Evolutionary conservation across 2,329 filamentous ascomycete species (phyloP), one percentile per base, ranked within the genome.

Genomic region (Monilinia aucupariae): DNA sequence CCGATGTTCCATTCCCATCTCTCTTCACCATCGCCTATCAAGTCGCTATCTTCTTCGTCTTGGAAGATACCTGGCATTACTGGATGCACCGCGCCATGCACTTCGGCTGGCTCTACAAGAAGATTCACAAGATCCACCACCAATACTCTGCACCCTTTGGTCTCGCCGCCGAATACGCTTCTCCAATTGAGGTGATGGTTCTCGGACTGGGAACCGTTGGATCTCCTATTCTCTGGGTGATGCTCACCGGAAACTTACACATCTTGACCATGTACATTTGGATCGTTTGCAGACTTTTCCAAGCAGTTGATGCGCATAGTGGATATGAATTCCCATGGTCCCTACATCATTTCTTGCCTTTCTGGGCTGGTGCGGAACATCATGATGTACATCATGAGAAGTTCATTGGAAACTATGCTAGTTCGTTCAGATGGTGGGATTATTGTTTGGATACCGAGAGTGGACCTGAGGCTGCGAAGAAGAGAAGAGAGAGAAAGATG

Each of bases 371-470:
- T 66, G 94, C 94, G 62, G 87, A 96, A 71, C 93, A 97, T 79
- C 94, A 99, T 80, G 94, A 99, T 74, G 81, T 92, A 51, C 94
- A 99, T 79, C 94, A 99, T 79, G 94, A 99, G 81, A 91, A 92
- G 75, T 99, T 99, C 79, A 92, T 99, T 68, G 94, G 94, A 71
- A 99, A 99, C 82, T 99, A 97, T 76, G 82, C 93, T 59, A 96
- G 92, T 75, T 96, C 91, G 81, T 99, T 99, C 86, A 85, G 93
- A 77, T 99, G 94, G 94, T 99, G 94, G 94, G 94, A 99, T 80
- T 96, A 89, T 76, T 76, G 87, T 71, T 83, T 97, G 69, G 92
- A 97, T 78, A 99, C 94, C 66, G 93, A 99, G 82, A 91, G 91
- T 68, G 91, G 90, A 60, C 85, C 90, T 45, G 93, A 96, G 77